Base-by-base conservation (phyloP, 345 rosid genomes). In the Xanthoceras sorbifolium region DNA sequence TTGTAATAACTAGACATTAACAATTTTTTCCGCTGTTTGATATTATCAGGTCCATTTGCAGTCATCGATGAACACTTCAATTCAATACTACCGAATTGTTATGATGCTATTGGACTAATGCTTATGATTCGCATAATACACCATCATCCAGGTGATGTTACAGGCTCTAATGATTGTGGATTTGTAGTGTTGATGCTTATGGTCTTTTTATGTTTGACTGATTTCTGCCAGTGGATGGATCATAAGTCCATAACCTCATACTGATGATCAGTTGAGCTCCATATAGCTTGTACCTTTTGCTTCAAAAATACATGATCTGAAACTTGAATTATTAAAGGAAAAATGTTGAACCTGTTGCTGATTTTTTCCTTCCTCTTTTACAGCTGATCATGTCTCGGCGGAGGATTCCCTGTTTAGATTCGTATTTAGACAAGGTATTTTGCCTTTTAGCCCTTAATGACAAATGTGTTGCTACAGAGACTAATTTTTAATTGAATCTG, bases 91-190 rank as follows among this genome's bases (percentile, higher is more conserved):
- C 92, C 97, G 70, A 92, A 92, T 86, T 92, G 89, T 81, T 96
- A 89, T 83, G 98, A 96, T 85, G 99, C 99, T 71, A 96, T 96
- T 55, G 98, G 99, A 46, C 85, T 96, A 76, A 93, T 92, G 98
- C 94, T 96, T 75, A 93, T 96, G 99, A 96, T 96, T 83, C 93
- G 93, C 76, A 91, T 96, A 82, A 86, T 93, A 86, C 93, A 92
- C 88, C 95, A 90, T 62, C 98, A 96, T n/a, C 80, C 99, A 92
- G 99, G 99, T 96, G 81, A 83, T 46, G 28, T 54, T 44, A 31
- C 26, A n/a, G 22, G 42, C 55, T 32, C 34, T 11, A 23, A 29
- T 36, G 26, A 34, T 61, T 48, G 23, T 42, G 46, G 46, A 42
- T 42, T 42, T 14, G 15, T 26, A 0, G 3, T 40, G 20, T n/a